These are phyloP conservation scores for Cercospora janseana DNA, from an alignment of 2,329 filamentous ascomycete genomes.

Conservation along the genomic window DNA sequence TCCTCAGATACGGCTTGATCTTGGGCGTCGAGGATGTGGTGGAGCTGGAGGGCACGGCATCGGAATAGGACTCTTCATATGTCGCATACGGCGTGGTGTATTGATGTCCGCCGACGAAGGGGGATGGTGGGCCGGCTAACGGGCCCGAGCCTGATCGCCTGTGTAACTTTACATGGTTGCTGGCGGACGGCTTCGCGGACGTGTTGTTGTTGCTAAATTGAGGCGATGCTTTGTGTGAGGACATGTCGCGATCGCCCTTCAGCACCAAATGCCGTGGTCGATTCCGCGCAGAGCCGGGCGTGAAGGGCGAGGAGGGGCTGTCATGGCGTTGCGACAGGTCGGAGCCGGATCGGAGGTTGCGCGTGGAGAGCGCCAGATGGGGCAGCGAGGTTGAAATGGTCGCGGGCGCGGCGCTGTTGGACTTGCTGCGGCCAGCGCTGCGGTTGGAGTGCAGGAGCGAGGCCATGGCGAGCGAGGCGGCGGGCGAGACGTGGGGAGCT, in stretches of 20 bases:
- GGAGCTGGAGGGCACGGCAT: slow-evolving; percentile 16
- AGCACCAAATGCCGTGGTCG: background rate
- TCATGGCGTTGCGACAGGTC: slow-evolving; percentile 12
- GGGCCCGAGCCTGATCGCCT: slow-evolving; percentile 34
- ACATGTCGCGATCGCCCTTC: slow-evolving; percentile 20
- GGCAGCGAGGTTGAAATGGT: slow-evolving; percentile 13
- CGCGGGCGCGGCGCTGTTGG: slow-evolving; percentile 7
- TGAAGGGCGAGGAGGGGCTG: slow-evolving; percentile 9
- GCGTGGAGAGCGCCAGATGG: slow-evolving; percentile 21
- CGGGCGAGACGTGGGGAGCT: background rate
- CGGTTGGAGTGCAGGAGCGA: slow-evolving; percentile 14
- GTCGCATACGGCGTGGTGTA: slow-evolving; percentile 36
- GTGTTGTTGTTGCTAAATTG: slow-evolving; percentile 15
- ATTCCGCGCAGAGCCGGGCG: slow-evolving; percentile 5
- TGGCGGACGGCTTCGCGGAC: slow-evolving; percentile 11
- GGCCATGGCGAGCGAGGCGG: slow-evolving; percentile 10
- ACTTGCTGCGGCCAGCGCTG: slow-evolving; percentile 27
- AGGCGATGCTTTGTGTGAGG: slow-evolving; percentile 1
- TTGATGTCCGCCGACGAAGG: slow-evolving; percentile 22
- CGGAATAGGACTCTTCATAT: slow-evolving; percentile 30
- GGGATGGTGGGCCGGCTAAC: slow-evolving; percentile 29
- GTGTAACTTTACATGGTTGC: slow-evolving; percentile 34
- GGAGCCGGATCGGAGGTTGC: slow-evolving; percentile 18
- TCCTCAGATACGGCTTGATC: slow-evolving; percentile 57
- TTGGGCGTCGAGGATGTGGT: slow-evolving; percentile 38